A percentile compares a stretch with the other conserved stretches of the same genome.
Evolutionary conservation across 192 early-diverging fungal genomes (phyloP).

Genomic region (Piromyces sp.): DNA sequence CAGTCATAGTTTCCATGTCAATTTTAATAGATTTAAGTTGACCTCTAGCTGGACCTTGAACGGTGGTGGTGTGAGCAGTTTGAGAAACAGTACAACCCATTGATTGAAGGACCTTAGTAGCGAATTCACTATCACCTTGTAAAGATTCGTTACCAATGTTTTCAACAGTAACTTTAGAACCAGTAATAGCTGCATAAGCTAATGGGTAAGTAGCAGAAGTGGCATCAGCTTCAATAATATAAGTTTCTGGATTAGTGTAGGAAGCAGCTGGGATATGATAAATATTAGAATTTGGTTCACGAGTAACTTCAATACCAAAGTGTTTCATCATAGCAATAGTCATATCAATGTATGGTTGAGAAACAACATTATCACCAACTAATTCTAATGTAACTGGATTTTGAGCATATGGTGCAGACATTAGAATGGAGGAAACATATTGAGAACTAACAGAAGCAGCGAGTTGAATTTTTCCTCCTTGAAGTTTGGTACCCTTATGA

Average conservation of each 20-base stretch:
- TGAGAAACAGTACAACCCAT: conserved; percentile 90
- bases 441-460: conserved; percentile 90
- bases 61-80: conserved; percentile 74
- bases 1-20: conserved; percentile 98
- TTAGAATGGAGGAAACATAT: conserved; percentile 91
- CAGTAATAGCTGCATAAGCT: conserved; percentile 90
- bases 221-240: conserved; percentile 89
- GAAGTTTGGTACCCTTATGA: conserved; percentile 50
- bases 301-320: conserved; percentile 69
- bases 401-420: conserved; percentile 85
- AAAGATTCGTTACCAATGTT: conserved; percentile 85
- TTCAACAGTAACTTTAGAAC: conserved; percentile 64
- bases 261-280: conserved; percentile 64
- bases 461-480: conserved; percentile 72
- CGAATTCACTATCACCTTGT: conserved; percentile 83
- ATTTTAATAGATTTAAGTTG: conserved; percentile 54
- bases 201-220: conserved; percentile 93
- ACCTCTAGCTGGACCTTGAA: conserved; percentile 62
- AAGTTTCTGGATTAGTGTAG: conserved; percentile 68
- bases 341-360: conserved; percentile 98
- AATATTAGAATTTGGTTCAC: conserved; percentile 46
- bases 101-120: conserved; percentile 67
- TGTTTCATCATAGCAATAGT: conserved; percentile 90
- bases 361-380: conserved; percentile 83
- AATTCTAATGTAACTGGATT: conserved; percentile 62